Evolutionary conservation across 148 eudicot species (phyloP).

Genomic region (Chenopodium suecicum): DNA sequence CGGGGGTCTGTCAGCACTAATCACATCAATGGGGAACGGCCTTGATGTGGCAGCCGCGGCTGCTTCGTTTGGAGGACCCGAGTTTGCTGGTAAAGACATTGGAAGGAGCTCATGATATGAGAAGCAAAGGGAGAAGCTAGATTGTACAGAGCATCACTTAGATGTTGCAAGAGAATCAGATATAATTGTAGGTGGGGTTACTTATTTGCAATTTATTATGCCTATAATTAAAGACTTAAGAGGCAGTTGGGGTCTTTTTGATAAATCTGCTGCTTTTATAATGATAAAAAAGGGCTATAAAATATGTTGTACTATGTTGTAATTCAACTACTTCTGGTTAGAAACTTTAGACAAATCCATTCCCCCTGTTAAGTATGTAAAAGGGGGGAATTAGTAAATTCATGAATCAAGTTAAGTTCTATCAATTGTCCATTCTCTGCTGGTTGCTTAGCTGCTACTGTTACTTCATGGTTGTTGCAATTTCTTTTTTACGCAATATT

Average conservation of each 20-base stretch:
- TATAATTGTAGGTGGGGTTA: constrained; percentile 17
- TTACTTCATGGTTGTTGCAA: not conserved
- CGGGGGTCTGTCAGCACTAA: constrained; percentile 58
- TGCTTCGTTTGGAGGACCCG: constrained; percentile 47
- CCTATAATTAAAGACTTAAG: constrained; percentile 11
- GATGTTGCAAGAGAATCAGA: constrained; percentile 8
- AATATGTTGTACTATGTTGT: constrained; percentile 25
- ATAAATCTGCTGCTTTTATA: constrained; percentile 30
- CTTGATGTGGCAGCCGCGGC: constrained; percentile 49
- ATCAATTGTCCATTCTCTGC: not conserved
- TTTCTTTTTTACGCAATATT: not conserved
- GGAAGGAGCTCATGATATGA: constrained; percentile 44
- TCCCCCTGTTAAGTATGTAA: constrained; percentile 15
- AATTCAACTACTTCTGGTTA: constrained; percentile 25
- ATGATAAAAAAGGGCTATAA: constrained; percentile 21
- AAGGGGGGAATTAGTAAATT: constrained; percentile 29
- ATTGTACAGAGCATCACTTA: constrained; percentile 31
- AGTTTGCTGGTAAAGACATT: constrained; percentile 52
- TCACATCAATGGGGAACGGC: constrained; percentile 69
- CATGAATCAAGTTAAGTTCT: not conserved
- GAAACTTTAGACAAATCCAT: constrained; percentile 25
- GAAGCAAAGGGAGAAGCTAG: constrained; percentile 9
- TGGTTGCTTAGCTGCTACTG: not conserved
- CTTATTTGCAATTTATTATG: constrained; percentile 10
- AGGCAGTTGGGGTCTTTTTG: constrained; percentile 37